Percentiles rank a stretch among this genome's conserved stretches.
These are phyloP conservation scores for Huntiella savannae DNA, from an alignment of 2,329 filamentous ascomycete species.

Conservation along the genomic window DNA sequence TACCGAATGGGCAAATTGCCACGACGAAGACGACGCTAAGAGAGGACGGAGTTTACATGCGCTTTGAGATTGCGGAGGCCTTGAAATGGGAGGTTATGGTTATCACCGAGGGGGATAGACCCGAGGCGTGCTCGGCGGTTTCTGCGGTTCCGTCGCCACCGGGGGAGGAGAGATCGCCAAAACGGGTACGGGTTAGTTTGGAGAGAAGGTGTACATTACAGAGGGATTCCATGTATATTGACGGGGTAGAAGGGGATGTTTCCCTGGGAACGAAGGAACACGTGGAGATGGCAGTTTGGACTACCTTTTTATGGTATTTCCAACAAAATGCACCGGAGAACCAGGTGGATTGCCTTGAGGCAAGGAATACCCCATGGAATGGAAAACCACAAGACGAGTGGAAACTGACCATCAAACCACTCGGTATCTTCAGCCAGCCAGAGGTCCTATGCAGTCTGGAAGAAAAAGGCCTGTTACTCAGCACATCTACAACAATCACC, in stretches of 20 bases:
- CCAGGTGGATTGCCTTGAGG: constrained; percentile 36
- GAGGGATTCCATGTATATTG: not conserved
- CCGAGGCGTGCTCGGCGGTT: too few relatives aligned
- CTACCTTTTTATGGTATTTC: constrained; percentile 93
- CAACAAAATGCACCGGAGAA: constrained; percentile 60
- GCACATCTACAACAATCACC: constrained; percentile 22
- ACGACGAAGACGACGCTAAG: too few relatives aligned
- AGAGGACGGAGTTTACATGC: too few relatives aligned
- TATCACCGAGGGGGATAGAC: too few relatives aligned
- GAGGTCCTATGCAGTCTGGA: constrained; percentile 81
- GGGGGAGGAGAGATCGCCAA: too few relatives aligned
- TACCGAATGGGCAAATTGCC: too few relatives aligned
- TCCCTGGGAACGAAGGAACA: constrained; percentile 19
- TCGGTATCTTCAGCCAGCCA: constrained; percentile 63
- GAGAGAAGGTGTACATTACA: not conserved
- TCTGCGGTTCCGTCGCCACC: too few relatives aligned
- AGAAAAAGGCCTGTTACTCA: constrained; percentile 53
- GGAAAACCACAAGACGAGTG: constrained; percentile 72
- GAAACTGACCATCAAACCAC: constrained; percentile 20
- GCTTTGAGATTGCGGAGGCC: too few relatives aligned
- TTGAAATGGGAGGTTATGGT: too few relatives aligned
- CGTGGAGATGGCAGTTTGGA: constrained; percentile 93
- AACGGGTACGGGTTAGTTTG: too few relatives aligned
- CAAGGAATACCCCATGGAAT: constrained; percentile 43
- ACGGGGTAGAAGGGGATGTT: not conserved